Evolutionary conservation across 495 filamentous ascomycete genomes (phyloP), one percentile per base, ranked within the genome.

Genomic region (Echria macrotheca): DNA sequence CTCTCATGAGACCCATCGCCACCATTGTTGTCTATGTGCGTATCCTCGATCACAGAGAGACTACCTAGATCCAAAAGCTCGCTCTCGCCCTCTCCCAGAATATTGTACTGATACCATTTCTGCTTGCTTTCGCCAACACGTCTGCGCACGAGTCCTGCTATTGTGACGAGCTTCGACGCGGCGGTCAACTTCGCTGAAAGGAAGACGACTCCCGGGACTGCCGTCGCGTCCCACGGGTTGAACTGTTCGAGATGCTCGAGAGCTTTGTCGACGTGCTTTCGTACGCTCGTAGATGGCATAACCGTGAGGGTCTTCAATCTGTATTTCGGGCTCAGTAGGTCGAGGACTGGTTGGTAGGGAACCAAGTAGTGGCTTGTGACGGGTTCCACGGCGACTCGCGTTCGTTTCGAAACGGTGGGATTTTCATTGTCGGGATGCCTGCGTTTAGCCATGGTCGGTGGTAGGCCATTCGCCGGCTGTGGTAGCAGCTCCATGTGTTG

Each of bases 121-220:
- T 69, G 68, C 1, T 71, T 70, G 33, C 61, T 59, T 42, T 75
- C 68, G n/a, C 49, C 65, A 35, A 87, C 67, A 22, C 79, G 71
- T 17, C 80, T 67, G 54, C 84, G 84, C 10, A 77, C 69, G 12
- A 87, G 79, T 64, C 87, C 84, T 23, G 74, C 71, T 18, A 87
- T 72, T 11, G 75, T 80, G 49, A 86, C 74, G 43, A 84, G 68
- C 60, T 88, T 89, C 53, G 67, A 62, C 6, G 76, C 70, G 2
- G 69, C 69, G 4, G 56, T 44, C 5, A 71, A 70, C 54, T 77
- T 79, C 19, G 81, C 79, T 49, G 72, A 70, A 12, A 86, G 56
- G 9, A 77, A 55, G 2, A 69, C 64, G 9, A 66, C 58, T 4
- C 57, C 64, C 0, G 65, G 65, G 0, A 59, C 49, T 0, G 67